phyloP scores from a whole-genome alignment of 2,329 filamentous ascomycete species.

The Aspergillaceae sp. region DNA sequence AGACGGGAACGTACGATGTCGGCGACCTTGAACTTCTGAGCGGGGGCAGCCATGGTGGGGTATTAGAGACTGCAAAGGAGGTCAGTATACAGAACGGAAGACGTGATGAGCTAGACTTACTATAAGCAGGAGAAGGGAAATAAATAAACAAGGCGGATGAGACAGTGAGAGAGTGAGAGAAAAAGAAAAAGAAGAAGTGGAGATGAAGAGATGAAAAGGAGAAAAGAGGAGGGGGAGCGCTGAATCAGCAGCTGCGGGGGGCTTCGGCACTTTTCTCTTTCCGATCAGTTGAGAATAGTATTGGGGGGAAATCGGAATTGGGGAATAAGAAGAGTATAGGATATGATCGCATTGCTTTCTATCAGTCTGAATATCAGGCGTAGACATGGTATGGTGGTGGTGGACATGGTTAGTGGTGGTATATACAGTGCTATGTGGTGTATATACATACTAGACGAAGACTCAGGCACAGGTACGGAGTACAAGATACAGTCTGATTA shows the following conservation, averaged over 20 bases:
- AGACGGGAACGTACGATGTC: conserved; percentile 58
- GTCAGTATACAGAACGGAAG: neutral
- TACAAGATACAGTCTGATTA: too few species aligned
- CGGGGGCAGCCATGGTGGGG: conserved; percentile 61
- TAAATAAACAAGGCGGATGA: conserved; percentile 4
- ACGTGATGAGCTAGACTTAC: neutral
- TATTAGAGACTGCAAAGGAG: neutral
- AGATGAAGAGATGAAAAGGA: conserved; percentile 7
- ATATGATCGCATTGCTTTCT: too few species aligned
- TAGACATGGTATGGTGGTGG: too few species aligned
- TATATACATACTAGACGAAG: neutral
- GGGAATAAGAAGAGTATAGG: too few species aligned
- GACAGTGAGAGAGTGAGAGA: conserved; percentile 1
- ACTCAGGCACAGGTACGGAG: too few species aligned
- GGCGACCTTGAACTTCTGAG: conserved; percentile 94
- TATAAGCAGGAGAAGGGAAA: neutral
- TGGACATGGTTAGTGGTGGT: neutral
- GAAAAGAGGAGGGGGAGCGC: conserved; percentile 6
- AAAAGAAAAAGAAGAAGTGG: conserved; percentile 7
- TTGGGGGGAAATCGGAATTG: too few species aligned
- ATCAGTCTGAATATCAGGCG: too few species aligned
- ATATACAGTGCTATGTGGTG: neutral
- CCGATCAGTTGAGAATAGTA: neutral
- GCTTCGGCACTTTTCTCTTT: conserved; percentile 1
- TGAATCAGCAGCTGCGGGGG: neutral